Conservation (phyloP, 192 early-diverging fungal species). For the Haplosporangium gracile region DNA sequence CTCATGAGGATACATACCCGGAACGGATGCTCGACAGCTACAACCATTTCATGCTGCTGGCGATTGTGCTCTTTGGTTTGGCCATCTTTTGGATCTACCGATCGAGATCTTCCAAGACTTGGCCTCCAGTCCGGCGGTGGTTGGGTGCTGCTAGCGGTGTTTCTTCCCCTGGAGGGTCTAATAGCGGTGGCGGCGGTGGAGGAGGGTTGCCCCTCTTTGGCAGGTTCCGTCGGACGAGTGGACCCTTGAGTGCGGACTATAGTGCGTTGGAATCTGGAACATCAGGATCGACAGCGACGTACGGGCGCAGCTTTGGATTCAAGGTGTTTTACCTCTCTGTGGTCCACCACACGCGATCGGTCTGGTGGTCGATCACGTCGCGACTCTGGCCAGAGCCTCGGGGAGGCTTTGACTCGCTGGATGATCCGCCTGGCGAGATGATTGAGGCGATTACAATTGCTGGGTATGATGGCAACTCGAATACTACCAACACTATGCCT, state of each 20-base stretch:
- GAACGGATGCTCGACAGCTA: conserved; percentile 53
- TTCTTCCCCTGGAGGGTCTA: background rate
- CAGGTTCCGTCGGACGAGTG: conserved; percentile 29
- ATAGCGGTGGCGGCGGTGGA: conserved; percentile 12
- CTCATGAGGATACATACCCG: conserved; percentile 45
- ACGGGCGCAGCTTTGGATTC: conserved; percentile 29
- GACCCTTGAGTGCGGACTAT: conserved; percentile 33
- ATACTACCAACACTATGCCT: conserved; percentile 19
- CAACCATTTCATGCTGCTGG: conserved; percentile 50
- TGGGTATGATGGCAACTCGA: conserved; percentile 40
- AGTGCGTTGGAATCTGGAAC: conserved; percentile 48
- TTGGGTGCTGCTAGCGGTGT: conserved; percentile 14
- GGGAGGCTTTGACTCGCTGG: conserved; percentile 6
- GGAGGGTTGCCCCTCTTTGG: conserved; percentile 34
- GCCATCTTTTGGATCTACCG: conserved; percentile 42
- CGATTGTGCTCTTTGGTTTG: conserved; percentile 33
- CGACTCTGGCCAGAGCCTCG: conserved; percentile 46
- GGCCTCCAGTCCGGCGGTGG: conserved; percentile 20
- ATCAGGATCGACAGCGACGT: conserved; percentile 18
- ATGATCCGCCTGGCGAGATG: conserved; percentile 15
- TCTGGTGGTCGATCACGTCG: conserved; percentile 44
- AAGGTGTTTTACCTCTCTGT: conserved; percentile 46
- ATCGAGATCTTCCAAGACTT: conserved; percentile 34
- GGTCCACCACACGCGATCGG: conserved; percentile 42
- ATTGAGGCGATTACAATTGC: conserved; percentile 43